Evolutionary conservation across 805 yeast genomes (phyloP).

Genomic region (Starmerella gropengiesseri): DNA sequence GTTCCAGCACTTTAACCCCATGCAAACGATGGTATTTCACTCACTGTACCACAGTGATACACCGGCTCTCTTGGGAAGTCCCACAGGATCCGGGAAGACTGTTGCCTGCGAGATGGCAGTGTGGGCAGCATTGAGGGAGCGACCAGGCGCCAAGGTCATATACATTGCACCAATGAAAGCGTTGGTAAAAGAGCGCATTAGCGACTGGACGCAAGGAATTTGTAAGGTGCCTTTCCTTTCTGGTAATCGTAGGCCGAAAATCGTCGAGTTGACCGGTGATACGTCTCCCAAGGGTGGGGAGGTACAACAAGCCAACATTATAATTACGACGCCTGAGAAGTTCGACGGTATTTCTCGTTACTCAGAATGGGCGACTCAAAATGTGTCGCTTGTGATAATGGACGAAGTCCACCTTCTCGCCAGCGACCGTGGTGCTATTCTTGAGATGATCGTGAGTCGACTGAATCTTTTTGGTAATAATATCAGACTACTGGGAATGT

Average conservation of each 20-base stretch:
- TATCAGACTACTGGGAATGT: constrained; percentile 61
- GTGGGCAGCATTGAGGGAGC: constrained; percentile 85
- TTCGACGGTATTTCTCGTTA: constrained; percentile 74
- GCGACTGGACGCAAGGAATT: constrained; percentile 51
- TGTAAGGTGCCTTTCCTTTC: constrained; percentile 21
- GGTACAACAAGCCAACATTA: constrained; percentile 58
- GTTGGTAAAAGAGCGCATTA: constrained; percentile 69
- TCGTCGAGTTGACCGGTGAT: constrained; percentile 77
- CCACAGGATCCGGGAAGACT: constrained; percentile 97
- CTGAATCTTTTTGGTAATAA: constrained; percentile 60
- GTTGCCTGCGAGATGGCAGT: constrained; percentile 94
- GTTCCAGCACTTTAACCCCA: constrained; percentile 87
- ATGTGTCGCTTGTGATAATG: constrained; percentile 67
- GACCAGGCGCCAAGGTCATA: constrained; percentile 69
- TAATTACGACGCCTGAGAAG: constrained; percentile 77
- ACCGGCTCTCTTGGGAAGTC: constrained; percentile 88
- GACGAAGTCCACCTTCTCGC: constrained; percentile 78
- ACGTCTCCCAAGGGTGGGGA: constrained; percentile 61
- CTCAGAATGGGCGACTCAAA: constrained; percentile 65
- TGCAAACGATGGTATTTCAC: constrained; percentile 97
- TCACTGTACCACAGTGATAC: constrained; percentile 68
- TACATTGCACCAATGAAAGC: constrained; percentile 90
- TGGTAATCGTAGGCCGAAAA: constrained; percentile 26
- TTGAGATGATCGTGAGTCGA: constrained; percentile 82
- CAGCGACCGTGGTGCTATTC: constrained; percentile 75